Percentiles rank a stretch among this genome's conserved stretches.
Conservation (phyloP, 2,329 filamentous ascomycete genomes). For the Stachybotrys elegans region DNA sequence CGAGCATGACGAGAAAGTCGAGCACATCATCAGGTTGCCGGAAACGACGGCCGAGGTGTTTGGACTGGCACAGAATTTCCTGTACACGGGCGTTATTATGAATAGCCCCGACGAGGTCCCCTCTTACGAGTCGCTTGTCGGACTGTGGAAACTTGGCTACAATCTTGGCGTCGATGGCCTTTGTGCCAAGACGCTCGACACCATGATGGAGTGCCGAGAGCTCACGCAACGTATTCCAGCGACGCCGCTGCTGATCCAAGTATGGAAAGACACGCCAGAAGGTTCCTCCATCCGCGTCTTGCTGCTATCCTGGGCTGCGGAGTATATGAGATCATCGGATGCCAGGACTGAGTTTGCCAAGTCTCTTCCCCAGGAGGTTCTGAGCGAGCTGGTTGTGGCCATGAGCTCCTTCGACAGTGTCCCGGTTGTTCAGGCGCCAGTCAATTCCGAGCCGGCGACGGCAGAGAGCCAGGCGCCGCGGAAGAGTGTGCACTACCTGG, state of each 20-base stretch:
- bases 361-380: conserved; percentile 55
- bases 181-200: conserved; percentile 50
- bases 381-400: conserved; percentile 57
- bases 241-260: conserved; percentile 53
- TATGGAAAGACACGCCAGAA: conserved; percentile 58
- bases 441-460: conserved; percentile 14
- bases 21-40: conserved; percentile 46
- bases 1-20: conserved; percentile 32
- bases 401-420: conserved; percentile 51
- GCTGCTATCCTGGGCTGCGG: conserved; percentile 56
- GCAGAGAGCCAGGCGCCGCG: conserved; percentile 19
- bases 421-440: conserved; percentile 22
- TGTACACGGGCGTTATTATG: conserved; percentile 47
- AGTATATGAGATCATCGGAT: conserved; percentile 56
- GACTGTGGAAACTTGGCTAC: conserved; percentile 52
- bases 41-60: conserved; percentile 45
- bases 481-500: conserved; percentile 47
- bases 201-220: conserved; percentile 52
- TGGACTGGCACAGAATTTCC: conserved; percentile 48
- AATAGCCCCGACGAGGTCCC: conserved; percentile 36
- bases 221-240: conserved; percentile 51
- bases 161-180: conserved; percentile 48
- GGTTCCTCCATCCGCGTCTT: conserved; percentile 55
- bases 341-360: conserved; percentile 53
- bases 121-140: conserved; percentile 49